A percentile compares a stretch with the other conserved stretches of the same genome.
Conservation (phyloP, 2,329 filamentous ascomycete genomes). For the Fusarium subglutinans region DNA sequence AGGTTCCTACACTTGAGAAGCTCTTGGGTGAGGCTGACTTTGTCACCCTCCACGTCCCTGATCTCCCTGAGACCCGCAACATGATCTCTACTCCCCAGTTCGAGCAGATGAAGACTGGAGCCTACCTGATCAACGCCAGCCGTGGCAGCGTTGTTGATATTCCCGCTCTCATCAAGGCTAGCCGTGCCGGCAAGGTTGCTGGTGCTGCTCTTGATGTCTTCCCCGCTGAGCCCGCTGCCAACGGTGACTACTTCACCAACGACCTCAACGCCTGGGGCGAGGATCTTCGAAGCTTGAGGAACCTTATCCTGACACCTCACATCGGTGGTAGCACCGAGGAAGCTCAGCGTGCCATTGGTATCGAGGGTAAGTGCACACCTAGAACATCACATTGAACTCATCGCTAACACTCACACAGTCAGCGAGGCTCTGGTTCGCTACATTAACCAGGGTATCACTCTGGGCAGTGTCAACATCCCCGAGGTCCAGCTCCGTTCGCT, state of each 20-base stretch:
- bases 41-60: slow-evolving; percentile 93
- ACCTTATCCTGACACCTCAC: slow-evolving; percentile 94
- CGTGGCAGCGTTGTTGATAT: slow-evolving; percentile 95
- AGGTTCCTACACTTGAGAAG: slow-evolving; percentile 79
- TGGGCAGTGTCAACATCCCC: slow-evolving; percentile 96
- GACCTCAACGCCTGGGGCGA: slow-evolving; percentile 84
- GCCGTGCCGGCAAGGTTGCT: slow-evolving; percentile 85
- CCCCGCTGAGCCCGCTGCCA: slow-evolving; percentile 90
- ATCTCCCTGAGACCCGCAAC: slow-evolving; percentile 90
- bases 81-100: slow-evolving; percentile 87
- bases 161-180: slow-evolving; percentile 86
- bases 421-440: slow-evolving; percentile 88
- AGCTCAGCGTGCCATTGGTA: slow-evolving; percentile 93
- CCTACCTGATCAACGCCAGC: slow-evolving; percentile 96
- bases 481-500: slow-evolving; percentile 91
- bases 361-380: slow-evolving; percentile 68
- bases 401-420: slow-evolving; percentile 59
- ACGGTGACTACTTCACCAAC: slow-evolving; percentile 93
- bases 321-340: slow-evolving; percentile 98
- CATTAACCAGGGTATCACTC: slow-evolving; percentile 92
- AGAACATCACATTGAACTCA: background rate
- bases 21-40: slow-evolving; percentile 88
- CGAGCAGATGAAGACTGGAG: slow-evolving; percentile 88
- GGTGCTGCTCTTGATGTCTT: slow-evolving; percentile 98
- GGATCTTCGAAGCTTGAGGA: slow-evolving; percentile 85